phyloP scores from a whole-genome alignment of 768 basidiomycete species.

The Collybiopsis confluens region DNA sequence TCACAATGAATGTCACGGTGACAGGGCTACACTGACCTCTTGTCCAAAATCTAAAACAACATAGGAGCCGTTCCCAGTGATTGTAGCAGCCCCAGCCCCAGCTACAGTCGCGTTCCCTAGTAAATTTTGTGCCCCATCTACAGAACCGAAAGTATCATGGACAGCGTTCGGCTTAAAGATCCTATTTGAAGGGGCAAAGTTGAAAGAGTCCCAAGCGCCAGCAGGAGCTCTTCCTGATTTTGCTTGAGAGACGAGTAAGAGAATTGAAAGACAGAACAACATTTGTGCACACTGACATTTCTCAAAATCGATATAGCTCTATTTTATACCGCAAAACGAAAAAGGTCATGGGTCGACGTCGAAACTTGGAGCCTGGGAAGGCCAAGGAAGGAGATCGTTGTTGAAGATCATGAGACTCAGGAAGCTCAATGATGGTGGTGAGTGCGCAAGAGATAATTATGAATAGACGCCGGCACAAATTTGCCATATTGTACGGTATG shows the following conservation, averaged over 20 bases:
- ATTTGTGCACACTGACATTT: too few relatives aligned
- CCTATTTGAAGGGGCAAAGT: constrained; percentile 29
- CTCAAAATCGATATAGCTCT: too few relatives aligned
- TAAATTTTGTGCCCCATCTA: not conserved
- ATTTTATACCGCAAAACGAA: too few relatives aligned
- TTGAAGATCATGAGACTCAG: too few relatives aligned
- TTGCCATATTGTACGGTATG: too few relatives aligned
- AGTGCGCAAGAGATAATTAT: too few relatives aligned
- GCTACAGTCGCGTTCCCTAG: not conserved
- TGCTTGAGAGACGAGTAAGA: not conserved
- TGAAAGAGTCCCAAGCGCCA: constrained; percentile 42
- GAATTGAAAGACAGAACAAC: not conserved
- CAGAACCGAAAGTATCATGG: not conserved
- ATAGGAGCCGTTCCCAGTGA: constrained; percentile 27
- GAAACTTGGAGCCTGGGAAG: too few relatives aligned
- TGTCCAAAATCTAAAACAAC: constrained; percentile 35
- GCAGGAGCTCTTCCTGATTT: constrained; percentile 26
- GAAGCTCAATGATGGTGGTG: too few relatives aligned
- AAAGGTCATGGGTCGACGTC: too few relatives aligned
- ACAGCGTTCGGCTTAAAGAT: not conserved
- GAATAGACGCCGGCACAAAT: too few relatives aligned
- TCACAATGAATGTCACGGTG: too few relatives aligned
- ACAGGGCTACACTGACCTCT: constrained; percentile 22
- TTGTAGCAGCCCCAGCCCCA: constrained; percentile 19
- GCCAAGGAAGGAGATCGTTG: too few relatives aligned